phyloP scores from a whole-genome alignment of 2,329 filamentous ascomycete species.

The Ophiostoma angusticollis region DNA sequence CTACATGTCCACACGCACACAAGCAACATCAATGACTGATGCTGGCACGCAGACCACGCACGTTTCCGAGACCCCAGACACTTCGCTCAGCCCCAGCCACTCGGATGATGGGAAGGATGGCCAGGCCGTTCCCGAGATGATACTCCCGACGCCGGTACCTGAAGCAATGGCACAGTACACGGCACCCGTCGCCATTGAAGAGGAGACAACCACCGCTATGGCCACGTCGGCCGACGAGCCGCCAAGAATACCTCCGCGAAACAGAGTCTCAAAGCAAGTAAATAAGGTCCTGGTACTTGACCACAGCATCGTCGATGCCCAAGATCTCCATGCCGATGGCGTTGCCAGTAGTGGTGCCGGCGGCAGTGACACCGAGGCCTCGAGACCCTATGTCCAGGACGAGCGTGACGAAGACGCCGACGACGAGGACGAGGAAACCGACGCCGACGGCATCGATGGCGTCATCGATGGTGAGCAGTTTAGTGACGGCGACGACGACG shows the following conservation, averaged over 20 bases:
- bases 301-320: too few species aligned
- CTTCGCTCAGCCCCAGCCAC: slow-evolving; percentile 39
- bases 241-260: not conserved
- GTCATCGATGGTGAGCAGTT: slow-evolving; percentile 24
- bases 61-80: slow-evolving; percentile 37
- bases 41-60: slow-evolving; percentile 54
- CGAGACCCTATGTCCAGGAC: slow-evolving; percentile 11
- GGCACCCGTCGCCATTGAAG: not conserved
- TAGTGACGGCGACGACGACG: slow-evolving; percentile 31
- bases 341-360: slow-evolving; percentile 10
- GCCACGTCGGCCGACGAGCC: not conserved
- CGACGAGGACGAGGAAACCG: slow-evolving; percentile 35
- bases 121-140: not conserved
- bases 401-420: slow-evolving; percentile 22
- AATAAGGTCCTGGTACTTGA: not conserved
- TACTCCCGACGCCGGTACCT: not conserved
- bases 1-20: slow-evolving; percentile 59
- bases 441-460: slow-evolving; percentile 20
- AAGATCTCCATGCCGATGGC: too few species aligned
- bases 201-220: not conserved
- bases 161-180: slow-evolving; percentile 2
- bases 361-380: slow-evolving; percentile 15
- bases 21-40: slow-evolving; percentile 58
- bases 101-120: slow-evolving; percentile 33
- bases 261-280: not conserved